These are phyloP conservation scores for Schrenkiella parvula DNA, from an alignment of 345 rosid genomes.

Conservation along the genomic window DNA sequence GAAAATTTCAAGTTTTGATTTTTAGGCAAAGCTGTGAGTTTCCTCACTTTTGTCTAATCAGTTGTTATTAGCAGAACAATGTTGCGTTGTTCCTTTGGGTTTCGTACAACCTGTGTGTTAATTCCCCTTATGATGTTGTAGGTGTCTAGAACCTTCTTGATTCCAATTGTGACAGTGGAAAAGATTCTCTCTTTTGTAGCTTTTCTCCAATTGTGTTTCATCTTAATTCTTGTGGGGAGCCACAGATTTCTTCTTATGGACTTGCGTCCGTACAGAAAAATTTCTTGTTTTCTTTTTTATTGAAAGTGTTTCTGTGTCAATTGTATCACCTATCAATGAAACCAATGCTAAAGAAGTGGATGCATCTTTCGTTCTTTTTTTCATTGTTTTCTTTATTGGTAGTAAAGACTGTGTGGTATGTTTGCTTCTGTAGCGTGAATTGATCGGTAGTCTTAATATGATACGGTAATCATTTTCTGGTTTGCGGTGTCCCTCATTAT, in stretches of 20 bases:
- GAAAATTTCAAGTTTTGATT: not conserved
- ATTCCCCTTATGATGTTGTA: not conserved
- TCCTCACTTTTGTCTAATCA: not conserved
- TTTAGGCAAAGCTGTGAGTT: not conserved
- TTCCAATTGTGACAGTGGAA: not conserved
- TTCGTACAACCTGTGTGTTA: not conserved
- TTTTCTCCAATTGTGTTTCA: not conserved
- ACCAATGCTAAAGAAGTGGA: not conserved
- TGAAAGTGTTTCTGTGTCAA: not conserved
- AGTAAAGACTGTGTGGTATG: not conserved
- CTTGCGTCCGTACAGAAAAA: not conserved
- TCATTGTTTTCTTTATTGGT: not conserved
- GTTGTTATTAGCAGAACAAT: not conserved
- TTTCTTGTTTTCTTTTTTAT: not conserved
- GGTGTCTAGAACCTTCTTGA: not conserved
- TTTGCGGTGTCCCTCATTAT: not conserved
- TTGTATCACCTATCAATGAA: not conserved
- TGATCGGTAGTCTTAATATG: not conserved
- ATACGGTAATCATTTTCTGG: not conserved
- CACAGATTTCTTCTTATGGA: not conserved
- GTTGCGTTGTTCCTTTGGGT: not conserved
- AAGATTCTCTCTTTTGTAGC: not conserved
- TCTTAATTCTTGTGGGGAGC: slow-evolving; percentile 2
- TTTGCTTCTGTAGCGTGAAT: not conserved
- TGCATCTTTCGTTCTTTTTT: not conserved